These are phyloP conservation scores for Musa schizocarpa DNA, from an alignment of 176 grass and related monocot genomes.

Conservation along the genomic window DNA sequence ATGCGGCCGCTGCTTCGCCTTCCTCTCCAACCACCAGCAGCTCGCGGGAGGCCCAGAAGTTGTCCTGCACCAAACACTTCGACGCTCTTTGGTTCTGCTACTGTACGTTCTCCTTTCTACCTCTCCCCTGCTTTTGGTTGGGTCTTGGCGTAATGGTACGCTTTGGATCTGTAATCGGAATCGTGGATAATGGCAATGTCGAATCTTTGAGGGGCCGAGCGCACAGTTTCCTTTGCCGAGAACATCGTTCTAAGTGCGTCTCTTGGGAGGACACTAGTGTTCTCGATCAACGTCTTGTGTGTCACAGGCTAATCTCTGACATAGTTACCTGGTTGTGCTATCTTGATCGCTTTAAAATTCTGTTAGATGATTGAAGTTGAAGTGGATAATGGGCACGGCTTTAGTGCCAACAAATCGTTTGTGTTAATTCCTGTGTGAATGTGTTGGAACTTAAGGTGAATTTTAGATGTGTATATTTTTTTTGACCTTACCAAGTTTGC, in stretches of 20 bases:
- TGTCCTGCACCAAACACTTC: conserved; percentile 78
- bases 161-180: background rate
- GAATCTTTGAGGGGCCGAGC: too few species aligned
- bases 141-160: background rate
- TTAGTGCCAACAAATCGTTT: background rate
- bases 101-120: conserved; percentile 24
- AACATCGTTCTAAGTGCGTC: too few species aligned
- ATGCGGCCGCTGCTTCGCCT: background rate
- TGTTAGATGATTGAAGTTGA: background rate
- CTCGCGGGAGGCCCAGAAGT: background rate
- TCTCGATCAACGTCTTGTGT: background rate
- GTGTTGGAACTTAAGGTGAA: background rate
- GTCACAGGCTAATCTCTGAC: too few species aligned
- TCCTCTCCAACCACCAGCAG: background rate
- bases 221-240: too few species aligned
- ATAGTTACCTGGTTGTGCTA: too few species aligned
- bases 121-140: background rate
- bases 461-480: background rate
- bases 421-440: background rate
- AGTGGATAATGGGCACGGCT: background rate
- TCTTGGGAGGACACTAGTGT: background rate
- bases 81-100: conserved; percentile 92
- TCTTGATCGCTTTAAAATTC: too few species aligned
- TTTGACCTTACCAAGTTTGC: background rate
- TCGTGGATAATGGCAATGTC: background rate